Evolutionary conservation across 345 rosid genomes (phyloP), one percentile per base, ranked within the genome.

Genomic region (Crucihimalaya himalaica): DNA sequence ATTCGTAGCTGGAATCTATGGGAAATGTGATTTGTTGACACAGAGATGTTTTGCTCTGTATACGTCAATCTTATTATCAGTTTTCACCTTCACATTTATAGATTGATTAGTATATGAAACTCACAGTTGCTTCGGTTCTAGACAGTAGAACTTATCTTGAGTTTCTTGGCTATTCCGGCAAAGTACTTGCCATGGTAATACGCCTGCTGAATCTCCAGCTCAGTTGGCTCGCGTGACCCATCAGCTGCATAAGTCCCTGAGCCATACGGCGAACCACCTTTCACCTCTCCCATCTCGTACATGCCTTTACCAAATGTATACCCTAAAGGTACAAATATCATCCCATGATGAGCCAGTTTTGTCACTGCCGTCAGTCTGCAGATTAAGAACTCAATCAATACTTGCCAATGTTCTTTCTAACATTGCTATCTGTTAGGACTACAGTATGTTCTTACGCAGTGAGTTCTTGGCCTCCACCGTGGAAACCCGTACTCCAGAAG

Each of bases 401-500:
- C 32, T 74, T 18, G 29, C 1, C 16, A 32, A 16, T 43, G 0
- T 9, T 46, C 23, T n/a, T n/a, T 32, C 40, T 18, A 56, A 18
- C 71, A 46, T 37, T 47, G 32, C 47, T 58, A 35, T 19, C 27
- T 10, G 55, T 50, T 66, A 63, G 6, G 35, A 28, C 0, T 48
- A n/a, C n/a, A n/a, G n/a, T n/a, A 66, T n/a, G 59, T 59, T 76
- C 95, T 86, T 72, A 94, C 96, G 98, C 98, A 2, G 93, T 78
- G 43, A 94, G 98, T 77, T 94, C 98, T 80, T 94, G 96, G 60
- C 98, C 98, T 64, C 97, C 98, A 18, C 97, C 97, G 50, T 84
- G 91, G 73, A 91, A 94, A 60, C 98, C 98, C 3, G 97, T 91
- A 72, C 96, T 94, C 97, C 98, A 94, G 80, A 94, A 94, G 81